Conservation (phyloP, 108 stramenopile genomes). For the Nitzschia sp. region DNA sequence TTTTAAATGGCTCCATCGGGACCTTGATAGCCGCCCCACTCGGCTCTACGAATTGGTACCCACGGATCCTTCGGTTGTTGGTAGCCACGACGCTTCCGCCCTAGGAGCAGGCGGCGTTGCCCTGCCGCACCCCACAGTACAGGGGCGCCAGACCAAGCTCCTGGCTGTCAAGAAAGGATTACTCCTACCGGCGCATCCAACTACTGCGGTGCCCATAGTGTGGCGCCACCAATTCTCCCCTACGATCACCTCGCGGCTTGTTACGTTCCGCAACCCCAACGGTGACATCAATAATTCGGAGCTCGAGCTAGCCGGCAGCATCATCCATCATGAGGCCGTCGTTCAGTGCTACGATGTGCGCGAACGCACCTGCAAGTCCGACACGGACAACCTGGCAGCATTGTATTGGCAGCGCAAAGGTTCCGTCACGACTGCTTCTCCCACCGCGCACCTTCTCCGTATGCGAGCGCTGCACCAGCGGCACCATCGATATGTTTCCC, state of each 20-base stretch:
- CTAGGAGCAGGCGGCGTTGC: constrained; percentile 36
- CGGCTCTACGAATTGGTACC: constrained; percentile 44
- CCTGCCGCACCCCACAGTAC: constrained; percentile 2
- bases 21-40: constrained; percentile 30
- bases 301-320: constrained; percentile 41
- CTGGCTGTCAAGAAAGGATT: not conserved
- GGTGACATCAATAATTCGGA: constrained; percentile 45
- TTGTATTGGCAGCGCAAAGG: constrained; percentile 46
- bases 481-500: constrained; percentile 31
- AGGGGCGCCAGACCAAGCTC: not conserved
- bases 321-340: constrained; percentile 48
- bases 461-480: constrained; percentile 41
- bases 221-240: constrained; percentile 43
- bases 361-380: constrained; percentile 28
- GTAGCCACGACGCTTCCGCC: constrained; percentile 35
- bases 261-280: constrained; percentile 27
- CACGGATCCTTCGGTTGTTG: constrained; percentile 15
- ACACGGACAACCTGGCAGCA: constrained; percentile 43
- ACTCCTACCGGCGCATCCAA: not conserved
- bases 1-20: not conserved
- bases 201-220: constrained; percentile 23
- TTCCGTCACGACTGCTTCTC: constrained; percentile 26
- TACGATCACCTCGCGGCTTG: constrained; percentile 10
- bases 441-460: constrained; percentile 49
- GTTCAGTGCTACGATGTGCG: constrained; percentile 28